Percentiles rank a stretch among this genome's conserved stretches.
phyloP scores from a whole-genome alignment of 106 monocot genomes.

The Dioscorea dumetorum region DNA sequence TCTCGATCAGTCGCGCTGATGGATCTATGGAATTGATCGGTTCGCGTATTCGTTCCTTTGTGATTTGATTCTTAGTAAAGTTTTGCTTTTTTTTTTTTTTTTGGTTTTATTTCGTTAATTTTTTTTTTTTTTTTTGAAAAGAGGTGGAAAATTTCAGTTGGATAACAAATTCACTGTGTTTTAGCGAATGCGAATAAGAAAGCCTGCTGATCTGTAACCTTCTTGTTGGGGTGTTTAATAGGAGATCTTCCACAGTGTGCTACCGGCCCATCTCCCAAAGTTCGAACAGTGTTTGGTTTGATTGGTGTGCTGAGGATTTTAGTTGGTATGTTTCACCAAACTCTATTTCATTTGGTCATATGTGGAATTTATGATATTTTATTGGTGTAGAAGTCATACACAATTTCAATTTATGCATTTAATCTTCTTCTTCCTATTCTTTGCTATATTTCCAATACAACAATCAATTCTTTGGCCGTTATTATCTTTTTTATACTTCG shows the following conservation, averaged over 20 bases:
- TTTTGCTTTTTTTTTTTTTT: conserved; percentile 1
- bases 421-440: not conserved
- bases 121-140: no score
- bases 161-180: no score
- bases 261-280: conserved; percentile 42
- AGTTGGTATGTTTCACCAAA: conserved; percentile 42
- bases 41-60: conserved; percentile 12
- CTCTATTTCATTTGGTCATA: not conserved
- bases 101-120: no score
- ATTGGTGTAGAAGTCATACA: not conserved
- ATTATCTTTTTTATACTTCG: not conserved
- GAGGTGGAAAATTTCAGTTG: no score
- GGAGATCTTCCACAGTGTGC: conserved; percentile 51
- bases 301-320: conserved; percentile 83
- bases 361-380: not conserved
- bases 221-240: conserved; percentile 7
- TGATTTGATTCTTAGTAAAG: not conserved
- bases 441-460: not conserved
- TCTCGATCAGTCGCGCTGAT: conserved; percentile 62
- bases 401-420: not conserved
- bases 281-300: conserved; percentile 58
- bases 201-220: not conserved
- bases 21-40: conserved; percentile 67
- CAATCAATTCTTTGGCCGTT: not conserved
- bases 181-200: not conserved